Percentiles rank a stretch among this genome's conserved stretches.
Conservation (phyloP, 2,329 filamentous ascomycete species). For the Aspergillus thermomutatus region DNA sequence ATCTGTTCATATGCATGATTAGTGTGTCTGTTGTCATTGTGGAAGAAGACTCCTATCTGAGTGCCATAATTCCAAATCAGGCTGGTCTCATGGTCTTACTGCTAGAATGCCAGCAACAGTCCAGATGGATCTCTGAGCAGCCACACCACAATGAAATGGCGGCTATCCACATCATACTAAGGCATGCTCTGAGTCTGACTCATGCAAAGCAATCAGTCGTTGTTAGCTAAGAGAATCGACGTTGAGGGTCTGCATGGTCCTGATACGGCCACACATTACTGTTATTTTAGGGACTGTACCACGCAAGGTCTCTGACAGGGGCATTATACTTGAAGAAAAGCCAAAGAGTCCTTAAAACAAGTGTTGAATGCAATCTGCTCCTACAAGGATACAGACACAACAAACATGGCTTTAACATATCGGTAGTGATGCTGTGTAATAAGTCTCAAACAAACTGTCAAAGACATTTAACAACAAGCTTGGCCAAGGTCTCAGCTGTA, state of each 20-base stretch:
- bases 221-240: no score
- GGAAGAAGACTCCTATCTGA: neutral
- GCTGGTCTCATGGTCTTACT: neutral
- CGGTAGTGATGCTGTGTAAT: neutral
- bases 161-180: neutral
- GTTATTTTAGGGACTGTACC: neutral
- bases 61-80: neutral
- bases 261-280: neutral
- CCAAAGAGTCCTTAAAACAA: neutral
- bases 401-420: neutral
- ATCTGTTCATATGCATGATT: neutral
- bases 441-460: no score
- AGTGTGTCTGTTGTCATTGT: neutral
- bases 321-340: no score
- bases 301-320: no score
- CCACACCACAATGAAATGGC: no score
- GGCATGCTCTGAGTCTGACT: neutral
- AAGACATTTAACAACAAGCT: no score
- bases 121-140: no score
- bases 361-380: no score
- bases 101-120: neutral
- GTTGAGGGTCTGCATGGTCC: no score
- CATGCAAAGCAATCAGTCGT: neutral
- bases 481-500: no score
- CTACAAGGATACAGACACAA: no score